phyloP scores from a whole-genome alignment of 2,329 filamentous ascomycete genomes.

The Penicillium fuscoglaucum region DNA sequence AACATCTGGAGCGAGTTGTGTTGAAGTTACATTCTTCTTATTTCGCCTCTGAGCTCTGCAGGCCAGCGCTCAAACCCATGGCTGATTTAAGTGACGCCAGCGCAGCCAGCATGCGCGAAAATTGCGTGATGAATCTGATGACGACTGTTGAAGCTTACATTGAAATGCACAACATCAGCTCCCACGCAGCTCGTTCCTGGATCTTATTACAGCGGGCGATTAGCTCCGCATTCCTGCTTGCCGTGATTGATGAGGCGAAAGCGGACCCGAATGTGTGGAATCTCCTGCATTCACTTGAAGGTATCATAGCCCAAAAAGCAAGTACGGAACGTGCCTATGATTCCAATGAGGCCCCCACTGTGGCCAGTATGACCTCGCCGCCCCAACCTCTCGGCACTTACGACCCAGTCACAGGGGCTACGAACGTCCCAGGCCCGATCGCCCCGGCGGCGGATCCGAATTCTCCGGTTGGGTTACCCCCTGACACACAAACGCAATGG shows the following conservation, averaged over 20 bases:
- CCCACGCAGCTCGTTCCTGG: conserved; percentile 49
- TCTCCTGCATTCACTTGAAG: conserved; percentile 45
- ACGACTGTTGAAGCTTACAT: conserved; percentile 61
- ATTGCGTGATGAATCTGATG: conserved; percentile 58
- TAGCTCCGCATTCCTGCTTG: conserved; percentile 50
- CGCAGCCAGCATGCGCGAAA: conserved; percentile 47
- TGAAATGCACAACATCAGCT: conserved; percentile 51
- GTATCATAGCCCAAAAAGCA: conserved; percentile 47
- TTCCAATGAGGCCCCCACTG: conserved; percentile 15
- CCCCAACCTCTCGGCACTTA: conserved; percentile 21
- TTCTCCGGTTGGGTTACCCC: conserved; percentile 29
- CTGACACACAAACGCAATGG: conserved; percentile 47
- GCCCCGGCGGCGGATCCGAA: conserved; percentile 29
- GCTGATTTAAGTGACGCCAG: conserved; percentile 46
- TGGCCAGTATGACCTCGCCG: conserved; percentile 22
- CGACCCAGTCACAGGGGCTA: conserved; percentile 32
- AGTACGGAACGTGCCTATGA: conserved; percentile 36
- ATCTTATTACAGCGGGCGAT: conserved; percentile 50
- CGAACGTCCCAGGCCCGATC: conserved; percentile 31
- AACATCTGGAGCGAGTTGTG: conserved; percentile 62
- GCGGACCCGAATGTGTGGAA: conserved; percentile 41
- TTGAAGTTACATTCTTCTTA: conserved; percentile 64
- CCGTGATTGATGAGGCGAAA: conserved; percentile 48
- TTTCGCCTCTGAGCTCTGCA: conserved; percentile 62
- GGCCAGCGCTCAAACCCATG: conserved; percentile 58